Evolutionary conservation across 2,329 filamentous ascomycete genomes (phyloP).

Genomic region (Dactylellina cionopaga): DNA sequence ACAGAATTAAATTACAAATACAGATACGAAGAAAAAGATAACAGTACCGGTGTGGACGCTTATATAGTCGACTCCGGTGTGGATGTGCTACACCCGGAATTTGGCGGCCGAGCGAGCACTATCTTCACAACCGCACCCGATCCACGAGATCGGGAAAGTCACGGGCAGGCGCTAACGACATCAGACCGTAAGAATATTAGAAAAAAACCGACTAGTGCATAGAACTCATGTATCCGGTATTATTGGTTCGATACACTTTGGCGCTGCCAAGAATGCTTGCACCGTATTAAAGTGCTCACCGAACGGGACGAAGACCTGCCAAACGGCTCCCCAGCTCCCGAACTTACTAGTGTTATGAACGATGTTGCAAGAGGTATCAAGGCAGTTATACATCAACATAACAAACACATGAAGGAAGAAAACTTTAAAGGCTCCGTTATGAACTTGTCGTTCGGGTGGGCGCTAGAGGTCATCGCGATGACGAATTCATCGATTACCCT

Average conservation of each 20-base stretch:
- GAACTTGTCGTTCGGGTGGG: constrained; percentile 70
- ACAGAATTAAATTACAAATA: neutral
- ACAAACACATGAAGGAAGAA: constrained; percentile 61
- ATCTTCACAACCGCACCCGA: constrained; percentile 4
- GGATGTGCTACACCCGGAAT: neutral
- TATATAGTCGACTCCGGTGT: neutral
- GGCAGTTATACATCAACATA: constrained; percentile 63
- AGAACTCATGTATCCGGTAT: constrained; percentile 8
- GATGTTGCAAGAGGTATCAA: constrained; percentile 60
- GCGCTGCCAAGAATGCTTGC: constrained; percentile 2
- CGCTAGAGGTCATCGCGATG: constrained; percentile 60
- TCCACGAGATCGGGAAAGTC: neutral
- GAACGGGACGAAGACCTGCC: too few relatives aligned
- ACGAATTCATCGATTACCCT: constrained; percentile 64
- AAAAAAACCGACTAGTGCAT: neutral
- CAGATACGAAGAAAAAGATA: constrained; percentile 1
- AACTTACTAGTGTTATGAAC: too few relatives aligned
- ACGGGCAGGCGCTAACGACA: constrained; percentile 5
- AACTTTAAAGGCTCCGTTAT: constrained; percentile 62
- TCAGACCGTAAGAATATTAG: too few relatives aligned
- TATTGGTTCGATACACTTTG: neutral
- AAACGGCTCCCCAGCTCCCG: too few relatives aligned
- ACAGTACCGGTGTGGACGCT: constrained; percentile 3
- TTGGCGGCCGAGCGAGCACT: constrained; percentile 7
- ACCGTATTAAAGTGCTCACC: too few relatives aligned